A percentile compares a stretch with the other conserved stretches of the same genome.
Conservation (phyloP, 23 red algal genomes). For the Agarophyton chilense region DNA sequence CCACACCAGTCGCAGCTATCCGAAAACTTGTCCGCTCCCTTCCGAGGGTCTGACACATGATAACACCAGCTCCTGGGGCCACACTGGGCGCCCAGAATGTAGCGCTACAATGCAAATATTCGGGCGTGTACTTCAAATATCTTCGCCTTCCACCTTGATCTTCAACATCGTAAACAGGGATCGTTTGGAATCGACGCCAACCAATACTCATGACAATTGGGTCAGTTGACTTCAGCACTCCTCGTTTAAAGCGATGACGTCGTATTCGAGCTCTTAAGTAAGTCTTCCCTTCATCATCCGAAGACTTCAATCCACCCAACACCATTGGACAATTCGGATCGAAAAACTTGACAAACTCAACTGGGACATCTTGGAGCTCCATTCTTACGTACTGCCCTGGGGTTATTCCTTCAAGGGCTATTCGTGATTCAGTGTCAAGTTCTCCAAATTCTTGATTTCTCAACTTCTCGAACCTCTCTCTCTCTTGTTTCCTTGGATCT, state of each 20-base stretch:
- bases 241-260: conserved; percentile 90
- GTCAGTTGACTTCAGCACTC: conserved; percentile 92
- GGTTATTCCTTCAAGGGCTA: conserved; percentile 75
- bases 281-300: conserved; percentile 69
- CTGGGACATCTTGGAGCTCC: conserved; percentile 84
- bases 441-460: conserved; percentile 57
- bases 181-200: conserved; percentile 92
- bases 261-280: conserved; percentile 80
- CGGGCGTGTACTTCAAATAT: conserved; percentile 95
- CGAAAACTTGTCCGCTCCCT: conserved; percentile 78
- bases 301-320: conserved; percentile 78
- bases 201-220: conserved; percentile 92
- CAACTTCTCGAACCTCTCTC: conserved; percentile 53
- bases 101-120: conserved; percentile 97
- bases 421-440: conserved; percentile 67
- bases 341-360: conserved; percentile 90
- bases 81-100: conserved; percentile 82
- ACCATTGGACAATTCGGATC: conserved; percentile 77
- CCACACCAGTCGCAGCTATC: conserved; percentile 84
- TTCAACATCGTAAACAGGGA: conserved; percentile 86
- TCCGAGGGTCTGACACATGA: conserved; percentile 86
- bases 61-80: conserved; percentile 78
- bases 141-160: conserved; percentile 81
- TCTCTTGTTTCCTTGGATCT: conserved; percentile 60
- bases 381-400: conserved; percentile 96